Conservation (phyloP, 257 asterid species). For the Solanum sejunctum region DNA sequence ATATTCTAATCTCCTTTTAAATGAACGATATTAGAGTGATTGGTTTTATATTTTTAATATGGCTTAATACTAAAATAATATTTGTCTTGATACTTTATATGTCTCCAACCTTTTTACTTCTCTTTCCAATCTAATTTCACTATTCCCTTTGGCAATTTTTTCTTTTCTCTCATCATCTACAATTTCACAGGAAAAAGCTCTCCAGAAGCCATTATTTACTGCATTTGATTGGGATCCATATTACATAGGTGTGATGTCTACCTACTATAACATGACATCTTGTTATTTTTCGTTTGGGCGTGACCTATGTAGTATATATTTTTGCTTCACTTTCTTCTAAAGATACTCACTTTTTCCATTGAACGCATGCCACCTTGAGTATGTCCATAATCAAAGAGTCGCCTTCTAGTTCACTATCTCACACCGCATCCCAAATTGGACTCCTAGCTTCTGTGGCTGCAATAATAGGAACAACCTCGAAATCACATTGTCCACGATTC, state of each 20-base stretch:
- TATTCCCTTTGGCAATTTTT: background rate
- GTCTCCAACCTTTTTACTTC: background rate
- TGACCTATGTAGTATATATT: background rate
- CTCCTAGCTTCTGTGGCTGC: background rate
- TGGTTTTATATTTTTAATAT: background rate
- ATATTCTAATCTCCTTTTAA: background rate
- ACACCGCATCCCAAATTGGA: background rate
- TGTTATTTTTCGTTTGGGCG: background rate
- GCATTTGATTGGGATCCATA: background rate
- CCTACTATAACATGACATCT: background rate
- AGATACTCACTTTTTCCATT: background rate
- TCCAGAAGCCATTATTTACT: background rate
- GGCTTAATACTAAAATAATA: background rate
- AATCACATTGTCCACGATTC: background rate
- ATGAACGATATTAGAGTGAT: background rate
- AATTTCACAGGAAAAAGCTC: background rate
- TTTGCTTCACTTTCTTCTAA: background rate
- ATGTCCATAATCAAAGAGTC: background rate
- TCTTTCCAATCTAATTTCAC: background rate
- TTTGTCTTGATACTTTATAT: background rate
- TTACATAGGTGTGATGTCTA: background rate
- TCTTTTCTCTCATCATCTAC: background rate
- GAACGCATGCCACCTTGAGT: background rate
- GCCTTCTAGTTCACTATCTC: background rate
- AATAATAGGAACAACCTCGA: background rate